Percentiles rank a stretch among this genome's conserved stretches.
phyloP scores from a whole-genome alignment of 1,284 basidiomycete species.

The Ustilago sp. region DNA sequence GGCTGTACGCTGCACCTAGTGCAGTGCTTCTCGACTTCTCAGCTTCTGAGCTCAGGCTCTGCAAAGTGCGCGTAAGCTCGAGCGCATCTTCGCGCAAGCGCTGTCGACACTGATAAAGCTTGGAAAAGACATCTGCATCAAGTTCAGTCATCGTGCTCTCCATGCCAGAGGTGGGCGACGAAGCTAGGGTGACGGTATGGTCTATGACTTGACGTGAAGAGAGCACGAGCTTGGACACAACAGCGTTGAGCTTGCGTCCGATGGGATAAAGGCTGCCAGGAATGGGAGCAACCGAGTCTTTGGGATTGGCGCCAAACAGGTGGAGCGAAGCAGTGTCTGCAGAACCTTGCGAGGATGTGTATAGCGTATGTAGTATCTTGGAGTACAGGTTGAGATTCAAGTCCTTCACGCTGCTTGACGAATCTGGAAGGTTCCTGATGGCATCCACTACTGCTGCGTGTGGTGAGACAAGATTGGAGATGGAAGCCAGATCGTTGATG shows the following conservation, averaged over 20 bases:
- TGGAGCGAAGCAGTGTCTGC: constrained; percentile 18
- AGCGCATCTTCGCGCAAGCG: constrained; percentile 59
- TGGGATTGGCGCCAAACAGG: constrained; percentile 20
- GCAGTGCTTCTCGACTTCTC: constrained; percentile 46
- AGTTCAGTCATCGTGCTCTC: constrained; percentile 53
- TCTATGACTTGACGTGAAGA: constrained; percentile 70
- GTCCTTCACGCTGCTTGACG: neutral
- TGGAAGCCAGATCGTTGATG: constrained; percentile 35
- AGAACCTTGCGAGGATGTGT: constrained; percentile 8
- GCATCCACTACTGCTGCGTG: neutral
- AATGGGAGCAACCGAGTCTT: constrained; percentile 28
- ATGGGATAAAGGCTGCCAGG: constrained; percentile 65
- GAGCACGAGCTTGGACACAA: constrained; percentile 72
- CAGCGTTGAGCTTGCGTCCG: constrained; percentile 71
- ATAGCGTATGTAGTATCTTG: constrained; percentile 20
- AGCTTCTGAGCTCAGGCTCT: constrained; percentile 43
- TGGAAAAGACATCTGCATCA: constrained; percentile 49
- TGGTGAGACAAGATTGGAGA: constrained; percentile 41
- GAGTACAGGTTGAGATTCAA: constrained; percentile 27
- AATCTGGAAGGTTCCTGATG: neutral
- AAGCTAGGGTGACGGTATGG: constrained; percentile 51
- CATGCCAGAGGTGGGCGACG: constrained; percentile 41
- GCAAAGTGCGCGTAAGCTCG: constrained; percentile 51
- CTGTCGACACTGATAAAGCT: constrained; percentile 60
- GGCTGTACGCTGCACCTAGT: constrained; percentile 27